These are phyloP conservation scores for Fraxinus paxiana DNA, from an alignment of 305 asterid species.

Conservation along the genomic window DNA sequence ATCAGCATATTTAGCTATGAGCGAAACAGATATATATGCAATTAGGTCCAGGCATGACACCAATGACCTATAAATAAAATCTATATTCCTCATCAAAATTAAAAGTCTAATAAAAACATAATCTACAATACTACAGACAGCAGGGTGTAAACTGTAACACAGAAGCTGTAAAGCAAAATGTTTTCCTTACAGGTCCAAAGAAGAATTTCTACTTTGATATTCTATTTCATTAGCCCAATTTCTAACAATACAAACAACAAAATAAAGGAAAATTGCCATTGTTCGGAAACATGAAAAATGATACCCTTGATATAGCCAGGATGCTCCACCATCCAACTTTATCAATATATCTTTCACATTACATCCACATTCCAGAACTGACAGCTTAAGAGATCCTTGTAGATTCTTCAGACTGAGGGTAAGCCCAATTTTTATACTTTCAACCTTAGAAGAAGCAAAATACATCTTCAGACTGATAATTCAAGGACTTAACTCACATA, in stretches of 20 bases:
- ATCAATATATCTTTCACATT: conserved; percentile 61
- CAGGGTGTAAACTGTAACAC: neutral
- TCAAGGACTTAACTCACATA: neutral
- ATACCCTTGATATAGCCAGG: conserved; percentile 98
- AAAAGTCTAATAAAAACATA: neutral
- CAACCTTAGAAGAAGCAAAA: conserved; percentile 52
- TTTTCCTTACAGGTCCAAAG: neutral
- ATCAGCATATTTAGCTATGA: neutral
- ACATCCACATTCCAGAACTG: conserved; percentile 78
- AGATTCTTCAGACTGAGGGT: conserved; percentile 48
- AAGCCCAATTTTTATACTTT: conserved; percentile 71
- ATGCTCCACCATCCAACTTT: conserved; percentile 87
- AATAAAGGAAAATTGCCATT: neutral
- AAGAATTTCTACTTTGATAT: neutral
- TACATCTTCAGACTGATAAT: conserved; percentile 12
- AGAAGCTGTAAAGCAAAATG: neutral
- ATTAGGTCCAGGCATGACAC: neutral
- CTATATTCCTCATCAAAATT: neutral
- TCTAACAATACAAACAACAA: neutral
- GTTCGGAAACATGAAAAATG: conserved; percentile 14
- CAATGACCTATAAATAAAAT: neutral
- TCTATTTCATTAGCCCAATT: neutral
- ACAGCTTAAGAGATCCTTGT: conserved; percentile 64
- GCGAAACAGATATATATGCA: neutral
- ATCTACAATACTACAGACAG: neutral